Base-by-base conservation (phyloP, 331 rosid species). In the Telfairia occidentalis region DNA sequence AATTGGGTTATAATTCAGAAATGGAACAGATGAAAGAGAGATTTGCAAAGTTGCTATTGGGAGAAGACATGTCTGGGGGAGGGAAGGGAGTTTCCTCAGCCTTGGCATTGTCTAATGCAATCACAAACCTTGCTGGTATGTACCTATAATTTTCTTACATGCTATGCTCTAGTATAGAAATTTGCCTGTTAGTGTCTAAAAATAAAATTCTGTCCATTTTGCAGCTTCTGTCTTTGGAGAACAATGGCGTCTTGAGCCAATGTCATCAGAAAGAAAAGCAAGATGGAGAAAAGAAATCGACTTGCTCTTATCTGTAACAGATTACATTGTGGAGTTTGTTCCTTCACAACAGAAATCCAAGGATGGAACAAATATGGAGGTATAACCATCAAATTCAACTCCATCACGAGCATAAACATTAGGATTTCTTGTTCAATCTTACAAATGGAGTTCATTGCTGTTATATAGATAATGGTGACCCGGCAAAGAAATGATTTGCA, bases 61-160 rank as follows among this genome's bases (percentile, higher is more conserved):
- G 99, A 15, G 99, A 95, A 76, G 99, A 95, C 75, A 95, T 95
- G 99, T 92, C 99, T 2, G 99, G 99, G 46, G 99, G 99, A 79
- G 99, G 99, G 30, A 89, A 90, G 78, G 97, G 99, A 37, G 99
- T 95, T 84, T 87, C 99, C 2, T 92, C 99, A 38, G 97, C 99
- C 76, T 80, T 95, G 81, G 99, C 99, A 70, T 83, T 95, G 87
- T 95, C 99, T 43, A 95, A 95, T 81, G 97, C 99, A 78, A 85
- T 95, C 73, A 95, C 99, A 66, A 95, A 95, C 77, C 97, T 90
- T 78, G 97, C 99, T 18, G 97, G 99, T 92, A 74, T 58, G 81
- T 57, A 28, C 9, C 43, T 59, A 30, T 19, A 35, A 9, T 34
- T 71, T 11, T 69, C 54, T 26, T 2, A 43, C 48, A 9, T 15